Base-by-base conservation (phyloP, 208 protist species). In the Acanthamoeba sp. region DNA sequence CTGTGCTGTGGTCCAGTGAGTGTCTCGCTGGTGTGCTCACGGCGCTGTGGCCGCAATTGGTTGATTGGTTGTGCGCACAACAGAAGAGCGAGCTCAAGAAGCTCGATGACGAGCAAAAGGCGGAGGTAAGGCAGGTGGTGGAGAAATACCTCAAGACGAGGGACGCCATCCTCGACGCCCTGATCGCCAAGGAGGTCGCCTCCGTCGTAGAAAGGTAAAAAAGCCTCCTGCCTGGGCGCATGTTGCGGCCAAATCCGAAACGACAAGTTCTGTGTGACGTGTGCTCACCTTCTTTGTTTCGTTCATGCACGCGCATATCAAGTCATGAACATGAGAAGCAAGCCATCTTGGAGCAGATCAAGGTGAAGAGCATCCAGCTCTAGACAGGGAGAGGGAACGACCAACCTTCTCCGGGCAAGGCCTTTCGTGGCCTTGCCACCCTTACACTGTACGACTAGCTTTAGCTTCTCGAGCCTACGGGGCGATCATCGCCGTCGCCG, bases 11-110 rank as follows among this genome's bases (percentile, higher is more conserved):
- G 20, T 78, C 4, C 16, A n/a, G n/a, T n/a, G n/a, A n/a, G n/a
- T n/a, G n/a, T n/a, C n/a, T n/a, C n/a, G n/a, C 34, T 16, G 3
- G n/a, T 14, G 34, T 29, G 24, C 32, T 78, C 27, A 14, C 66
- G n/a, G 34, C 32, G 4, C 4, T 80, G 12, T 22, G 10, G 7
- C 22, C 16, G 20, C 24, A 22, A 5, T 38, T 36, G 7, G 20
- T 29, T n/a, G 71, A 48, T 48, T 38, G 18, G 34, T 29, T 38
- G 12, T 38, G 6, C 34, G 36, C 6, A 2, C 71, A 18, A 80
- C 57, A 78, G 69, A 78, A 78, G 36, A 45, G 34, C 69, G 69
- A 78, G 22, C 69, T 78, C 20, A 78, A 78, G 69, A 78, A n/a
- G 36, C 2, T 78, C 10, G 69, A 78, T 18, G 69, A 34, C 10